A percentile compares a stretch with the other conserved stretches of the same genome.
These are phyloP conservation scores for Hirsutella minnesotensis DNA, from an alignment of 2,329 filamentous ascomycete genomes.

Conservation along the genomic window DNA sequence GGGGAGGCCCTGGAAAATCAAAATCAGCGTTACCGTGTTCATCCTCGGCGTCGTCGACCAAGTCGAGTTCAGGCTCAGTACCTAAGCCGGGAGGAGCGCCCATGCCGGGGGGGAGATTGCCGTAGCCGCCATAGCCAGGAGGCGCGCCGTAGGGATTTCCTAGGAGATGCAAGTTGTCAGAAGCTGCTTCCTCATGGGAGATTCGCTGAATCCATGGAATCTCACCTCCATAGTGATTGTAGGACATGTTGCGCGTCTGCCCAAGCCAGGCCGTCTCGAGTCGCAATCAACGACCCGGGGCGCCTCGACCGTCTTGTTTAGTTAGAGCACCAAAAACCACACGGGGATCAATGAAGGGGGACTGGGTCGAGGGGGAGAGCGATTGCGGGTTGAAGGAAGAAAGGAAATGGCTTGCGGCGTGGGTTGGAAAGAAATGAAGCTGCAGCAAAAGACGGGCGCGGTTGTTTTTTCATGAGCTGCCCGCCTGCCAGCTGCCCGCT, in stretches of 20 bases:
- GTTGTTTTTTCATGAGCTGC: constrained; percentile 2
- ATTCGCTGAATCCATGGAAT: constrained; percentile 5
- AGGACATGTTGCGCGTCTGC: constrained; percentile 32
- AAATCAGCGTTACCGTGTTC: constrained; percentile 1
- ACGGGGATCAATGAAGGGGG: no score
- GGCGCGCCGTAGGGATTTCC: constrained; percentile 61
- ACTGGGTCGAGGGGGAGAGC: no score
- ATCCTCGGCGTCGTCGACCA: not conserved
- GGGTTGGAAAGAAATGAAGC: not conserved
- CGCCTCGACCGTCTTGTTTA: not conserved
- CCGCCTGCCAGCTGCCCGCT: not conserved
- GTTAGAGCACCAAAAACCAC: no score
- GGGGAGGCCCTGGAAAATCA: constrained; percentile 49
- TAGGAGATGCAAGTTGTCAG: not conserved
- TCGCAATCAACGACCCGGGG: constrained; percentile 6
- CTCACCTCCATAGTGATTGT: constrained; percentile 50
- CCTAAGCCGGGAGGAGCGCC: constrained; percentile 74
- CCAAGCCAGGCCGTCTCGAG: constrained; percentile 2
- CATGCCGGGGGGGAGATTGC: constrained; percentile 53
- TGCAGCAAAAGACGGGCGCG: not conserved
- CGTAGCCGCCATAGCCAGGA: constrained; percentile 61
- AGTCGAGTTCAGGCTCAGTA: constrained; percentile 28
- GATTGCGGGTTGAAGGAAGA: no score
- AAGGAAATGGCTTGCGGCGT: no score
- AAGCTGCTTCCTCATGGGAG: constrained; percentile 4